phyloP scores from a whole-genome alignment of 2,329 filamentous ascomycete genomes.

The Lasiodiplodia gonubiensis region DNA sequence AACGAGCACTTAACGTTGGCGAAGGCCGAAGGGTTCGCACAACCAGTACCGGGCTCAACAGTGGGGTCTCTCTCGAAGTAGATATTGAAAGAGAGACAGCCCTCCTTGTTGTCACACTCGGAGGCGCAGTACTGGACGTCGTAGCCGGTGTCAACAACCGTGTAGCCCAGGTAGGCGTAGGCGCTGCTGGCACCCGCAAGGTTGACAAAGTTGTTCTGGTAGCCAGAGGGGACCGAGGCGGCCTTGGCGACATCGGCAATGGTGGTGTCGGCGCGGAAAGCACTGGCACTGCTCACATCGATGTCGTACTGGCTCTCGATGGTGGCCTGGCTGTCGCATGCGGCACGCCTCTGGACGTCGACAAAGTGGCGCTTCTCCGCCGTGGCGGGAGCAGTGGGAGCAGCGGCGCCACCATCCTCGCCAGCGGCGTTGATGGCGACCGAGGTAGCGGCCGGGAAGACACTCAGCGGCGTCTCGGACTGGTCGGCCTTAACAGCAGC shows the following conservation, averaged over 20 bases:
- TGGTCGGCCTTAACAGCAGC: conserved; percentile 9
- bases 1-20: conserved; percentile 41
- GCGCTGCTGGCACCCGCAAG: conserved; percentile 29
- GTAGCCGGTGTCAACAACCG: conserved; percentile 33
- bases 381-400: conserved; percentile 5
- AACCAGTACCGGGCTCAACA: conserved; percentile 29
- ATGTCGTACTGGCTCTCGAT: not conserved
- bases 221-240: not conserved
- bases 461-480: conserved; percentile 25
- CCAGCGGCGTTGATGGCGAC: conserved; percentile 27
- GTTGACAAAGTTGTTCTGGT: conserved; percentile 5
- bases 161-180: conserved; percentile 23
- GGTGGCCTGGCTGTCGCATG: conserved; percentile 29
- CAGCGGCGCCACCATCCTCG: not conserved
- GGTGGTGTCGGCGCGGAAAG: not conserved
- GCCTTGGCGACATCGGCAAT: not conserved
- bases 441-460: conserved; percentile 24
- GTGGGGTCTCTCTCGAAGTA: conserved; percentile 34
- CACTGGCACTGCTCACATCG: not conserved
- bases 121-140: conserved; percentile 29
- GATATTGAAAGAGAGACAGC: conserved; percentile 35
- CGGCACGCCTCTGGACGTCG: conserved; percentile 23
- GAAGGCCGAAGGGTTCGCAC: conserved; percentile 31
- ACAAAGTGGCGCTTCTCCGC: conserved; percentile 24
- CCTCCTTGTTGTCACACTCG: conserved; percentile 24